A percentile compares a stretch with the other conserved stretches of the same genome.
Conservation (phyloP, 1,139 yeast genomes). For the Geotrichum bryndzae region DNA sequence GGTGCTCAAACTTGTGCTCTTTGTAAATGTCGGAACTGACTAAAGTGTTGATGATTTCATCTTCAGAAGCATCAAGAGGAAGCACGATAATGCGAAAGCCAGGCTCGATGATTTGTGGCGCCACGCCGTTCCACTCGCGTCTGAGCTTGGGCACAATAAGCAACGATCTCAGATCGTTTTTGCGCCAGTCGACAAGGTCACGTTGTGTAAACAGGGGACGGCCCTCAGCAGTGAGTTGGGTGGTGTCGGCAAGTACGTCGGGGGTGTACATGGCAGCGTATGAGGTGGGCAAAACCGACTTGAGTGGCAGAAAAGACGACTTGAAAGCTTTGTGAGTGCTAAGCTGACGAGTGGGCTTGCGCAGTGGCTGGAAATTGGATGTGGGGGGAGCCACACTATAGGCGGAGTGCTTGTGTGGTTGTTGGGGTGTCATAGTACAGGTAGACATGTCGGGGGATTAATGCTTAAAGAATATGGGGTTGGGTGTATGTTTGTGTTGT, state of each 20-base stretch:
- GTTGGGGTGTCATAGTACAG: constrained; percentile 3
- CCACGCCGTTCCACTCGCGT: constrained; percentile 47
- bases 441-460: background rate
- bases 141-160: constrained; percentile 45
- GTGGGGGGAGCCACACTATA: constrained; percentile 14
- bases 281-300: constrained; percentile 43
- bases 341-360: background rate
- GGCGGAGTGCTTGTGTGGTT: constrained; percentile 10
- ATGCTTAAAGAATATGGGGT: background rate
- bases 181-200: constrained; percentile 55
- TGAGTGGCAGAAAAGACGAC: constrained; percentile 23
- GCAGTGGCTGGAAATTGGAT: constrained; percentile 14
- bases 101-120: constrained; percentile 44
- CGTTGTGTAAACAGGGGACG: constrained; percentile 57
- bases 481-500: background rate
- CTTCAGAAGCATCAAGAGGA: constrained; percentile 48
- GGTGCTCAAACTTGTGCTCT: constrained; percentile 50
- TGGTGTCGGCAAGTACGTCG: constrained; percentile 33
- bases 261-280: constrained; percentile 52
- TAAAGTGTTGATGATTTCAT: constrained; percentile 42
- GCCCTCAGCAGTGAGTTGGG: constrained; percentile 42
- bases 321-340: background rate
- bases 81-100: constrained; percentile 42
- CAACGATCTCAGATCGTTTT: constrained; percentile 58
- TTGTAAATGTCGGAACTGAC: constrained; percentile 52